Evolutionary conservation across 768 basidiomycete species (phyloP).

Genomic region (Calocybe cyanea): DNA sequence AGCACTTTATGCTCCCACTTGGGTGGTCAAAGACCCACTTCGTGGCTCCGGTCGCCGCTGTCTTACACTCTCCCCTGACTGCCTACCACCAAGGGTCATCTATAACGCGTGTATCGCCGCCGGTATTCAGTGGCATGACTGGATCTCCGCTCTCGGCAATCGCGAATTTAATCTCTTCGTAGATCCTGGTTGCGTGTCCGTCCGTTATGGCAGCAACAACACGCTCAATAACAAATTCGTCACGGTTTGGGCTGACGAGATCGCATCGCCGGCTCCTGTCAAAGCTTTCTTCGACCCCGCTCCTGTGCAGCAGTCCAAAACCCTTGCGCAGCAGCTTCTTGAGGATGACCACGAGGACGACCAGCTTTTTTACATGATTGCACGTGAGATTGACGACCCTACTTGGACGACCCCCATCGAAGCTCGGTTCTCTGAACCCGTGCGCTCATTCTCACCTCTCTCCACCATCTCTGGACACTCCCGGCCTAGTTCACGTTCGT

Average conservation of each 20-base stretch:
- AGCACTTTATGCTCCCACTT: conserved; percentile 62
- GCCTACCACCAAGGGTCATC: conserved; percentile 67
- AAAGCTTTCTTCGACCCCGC: conserved; percentile 20
- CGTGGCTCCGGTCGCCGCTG: conserved; percentile 71
- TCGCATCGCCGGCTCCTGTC: conserved; percentile 24
- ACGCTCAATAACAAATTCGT: conserved; percentile 36
- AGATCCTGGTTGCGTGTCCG: conserved; percentile 74
- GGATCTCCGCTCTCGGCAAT: conserved; percentile 68
- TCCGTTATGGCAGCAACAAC: conserved; percentile 48
- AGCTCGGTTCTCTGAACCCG: conserved; percentile 51
- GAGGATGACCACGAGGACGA: conserved; percentile 72
- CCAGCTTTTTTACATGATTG: conserved; percentile 70
- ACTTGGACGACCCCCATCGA: conserved; percentile 67
- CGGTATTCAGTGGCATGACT: conserved; percentile 77
- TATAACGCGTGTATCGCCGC: conserved; percentile 68
- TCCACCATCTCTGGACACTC: conserved; percentile 62
- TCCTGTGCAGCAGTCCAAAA: conserved; percentile 36
- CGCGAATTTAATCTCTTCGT: conserved; percentile 76
- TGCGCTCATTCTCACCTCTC: conserved; percentile 54
- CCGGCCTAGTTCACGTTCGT: conserved; percentile 68
- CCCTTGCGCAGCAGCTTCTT: conserved; percentile 70
- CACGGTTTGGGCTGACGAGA: conserved; percentile 67
- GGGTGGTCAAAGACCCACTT: conserved; percentile 61
- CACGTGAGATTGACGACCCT: conserved; percentile 64
- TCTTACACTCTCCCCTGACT: conserved; percentile 65